Percentiles rank a stretch among this genome's conserved stretches.
Conservation (phyloP, 345 rosid species). For the Brassica carinata region DNA sequence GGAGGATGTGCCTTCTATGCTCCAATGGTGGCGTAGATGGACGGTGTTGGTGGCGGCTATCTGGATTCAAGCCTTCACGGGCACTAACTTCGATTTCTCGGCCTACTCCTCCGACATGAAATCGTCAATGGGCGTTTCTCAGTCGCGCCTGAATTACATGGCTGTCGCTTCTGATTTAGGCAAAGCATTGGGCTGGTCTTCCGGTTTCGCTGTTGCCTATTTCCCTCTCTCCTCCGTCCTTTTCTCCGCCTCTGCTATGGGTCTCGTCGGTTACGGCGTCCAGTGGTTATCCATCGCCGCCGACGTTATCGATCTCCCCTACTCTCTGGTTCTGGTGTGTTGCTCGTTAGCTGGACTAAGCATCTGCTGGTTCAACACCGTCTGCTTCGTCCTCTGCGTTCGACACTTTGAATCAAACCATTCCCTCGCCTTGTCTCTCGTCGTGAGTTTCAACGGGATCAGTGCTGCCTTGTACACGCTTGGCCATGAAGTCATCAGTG, state of each 20-base stretch:
- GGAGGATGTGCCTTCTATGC: conserved; percentile 2
- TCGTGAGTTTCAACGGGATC: conserved; percentile 72
- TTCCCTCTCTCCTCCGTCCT: conserved; percentile 61
- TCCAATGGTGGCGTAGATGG: conserved; percentile 60
- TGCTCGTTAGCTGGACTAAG: conserved; percentile 78
- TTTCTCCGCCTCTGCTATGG: conserved; percentile 56
- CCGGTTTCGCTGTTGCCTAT: conserved; percentile 53
- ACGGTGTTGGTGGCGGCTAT: conserved; percentile 60
- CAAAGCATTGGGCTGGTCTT: conserved; percentile 79
- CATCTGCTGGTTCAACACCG: conserved; percentile 94
- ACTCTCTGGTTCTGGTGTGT: conserved; percentile 64
- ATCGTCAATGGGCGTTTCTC: conserved; percentile 68
- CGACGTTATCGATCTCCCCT: conserved; percentile 51
- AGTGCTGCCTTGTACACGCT: conserved; percentile 75
- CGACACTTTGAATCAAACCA: conserved; percentile 60
- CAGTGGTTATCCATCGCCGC: conserved; percentile 67
- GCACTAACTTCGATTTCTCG: conserved; percentile 81
- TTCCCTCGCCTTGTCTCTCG: conserved; percentile 72
- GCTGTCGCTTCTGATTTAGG: conserved; percentile 83
- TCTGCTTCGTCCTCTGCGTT: conserved; percentile 73
- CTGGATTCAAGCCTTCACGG: conserved; percentile 84
- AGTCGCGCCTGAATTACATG: conserved; percentile 65
- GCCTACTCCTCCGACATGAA: conserved; percentile 67
- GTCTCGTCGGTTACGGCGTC: conserved; percentile 60
- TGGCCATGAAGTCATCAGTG: conserved; percentile 54